phyloP scores from a whole-genome alignment of 805 yeast genomes.

The Teunomyces atbi region DNA sequence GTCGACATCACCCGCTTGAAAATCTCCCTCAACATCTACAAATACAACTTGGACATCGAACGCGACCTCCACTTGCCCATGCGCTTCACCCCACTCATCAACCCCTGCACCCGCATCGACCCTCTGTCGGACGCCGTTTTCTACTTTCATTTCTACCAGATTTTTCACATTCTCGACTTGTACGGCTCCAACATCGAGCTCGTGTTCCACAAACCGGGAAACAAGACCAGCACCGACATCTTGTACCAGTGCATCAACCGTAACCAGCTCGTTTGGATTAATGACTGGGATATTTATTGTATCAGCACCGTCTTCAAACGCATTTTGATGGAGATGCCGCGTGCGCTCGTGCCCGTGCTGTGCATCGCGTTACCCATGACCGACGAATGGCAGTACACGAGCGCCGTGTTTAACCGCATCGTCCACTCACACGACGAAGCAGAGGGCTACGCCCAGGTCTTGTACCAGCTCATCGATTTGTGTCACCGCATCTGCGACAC shows the following conservation, averaged over 20 bases:
- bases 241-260: slow-evolving; percentile 50
- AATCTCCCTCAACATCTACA: slow-evolving; percentile 71
- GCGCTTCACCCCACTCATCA: slow-evolving; percentile 20
- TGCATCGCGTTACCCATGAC: slow-evolving; percentile 51
- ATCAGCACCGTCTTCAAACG: slow-evolving; percentile 48
- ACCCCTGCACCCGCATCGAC: slow-evolving; percentile 18
- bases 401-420: slow-evolving; percentile 32
- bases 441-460: slow-evolving; percentile 21
- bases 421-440: slow-evolving; percentile 19
- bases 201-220: slow-evolving; percentile 58
- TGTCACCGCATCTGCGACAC: slow-evolving; percentile 37
- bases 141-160: slow-evolving; percentile 48
- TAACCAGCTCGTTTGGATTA: slow-evolving; percentile 51
- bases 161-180: slow-evolving; percentile 45
- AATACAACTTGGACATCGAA: slow-evolving; percentile 58
- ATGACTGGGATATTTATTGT: slow-evolving; percentile 56
- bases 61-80: slow-evolving; percentile 23
- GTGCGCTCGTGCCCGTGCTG: slow-evolving; percentile 52
- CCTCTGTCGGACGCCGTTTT: slow-evolving; percentile 19
- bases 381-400: slow-evolving; percentile 48
- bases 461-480: slow-evolving; percentile 46
- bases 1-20: slow-evolving; percentile 77
- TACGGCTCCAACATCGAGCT: slow-evolving; percentile 45
- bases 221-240: slow-evolving; percentile 44
- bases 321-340: slow-evolving; percentile 50